Base-by-base conservation (phyloP, 2,329 filamentous ascomycete genomes). In the Curvularia spicifera region DNA sequence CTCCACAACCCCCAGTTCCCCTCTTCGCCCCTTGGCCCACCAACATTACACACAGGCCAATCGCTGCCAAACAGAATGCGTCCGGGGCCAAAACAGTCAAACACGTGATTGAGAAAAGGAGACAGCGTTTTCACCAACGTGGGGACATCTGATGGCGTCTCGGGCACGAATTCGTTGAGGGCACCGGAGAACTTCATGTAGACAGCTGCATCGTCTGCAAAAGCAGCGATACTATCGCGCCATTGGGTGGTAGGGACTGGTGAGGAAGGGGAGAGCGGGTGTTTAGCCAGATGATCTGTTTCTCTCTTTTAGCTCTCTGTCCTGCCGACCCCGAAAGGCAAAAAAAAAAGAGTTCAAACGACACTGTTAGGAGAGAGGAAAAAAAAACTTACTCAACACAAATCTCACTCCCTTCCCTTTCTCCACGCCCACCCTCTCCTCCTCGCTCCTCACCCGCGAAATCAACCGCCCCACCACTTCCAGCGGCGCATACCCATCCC, bases 181-280 rank as follows among this genome's bases (percentile, higher is more conserved):
- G 84, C 86, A 7, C 94, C 94, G 0, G 90, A 94, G n/a, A 97
- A 84, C 80, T 97, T 97, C 85, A 97, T 91, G 80, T 90, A 96
- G n/a, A 89, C 87, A 50, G 82, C 84, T 48, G 82, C 79, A 72
- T 85, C 85, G 57, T 83, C 83, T 66, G 88, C 85, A 70, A 96
- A 87, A 8, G 84, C 81, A 67, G 85, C 85, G 71, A 96, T 87
- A 60, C 87, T 83, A 13, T 83, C 81, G 54, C 86, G 85, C 91
- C 91, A 96, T 54, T 84, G 18, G 33, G n/a, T 1, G 29, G 75
- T 90, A 93, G 46, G 26, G 83, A 80, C 12, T 1, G 67, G 50
- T 26, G 64, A 47, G 80, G 82, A 74, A 10, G 46, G 42, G 13
- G 88, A 78, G 83, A 96, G 81, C 74, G 94, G 87, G 1, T 93